These are phyloP conservation scores for Naumovozyma castellii DNA, from an alignment of 805 yeast species.

Conservation along the genomic window DNA sequence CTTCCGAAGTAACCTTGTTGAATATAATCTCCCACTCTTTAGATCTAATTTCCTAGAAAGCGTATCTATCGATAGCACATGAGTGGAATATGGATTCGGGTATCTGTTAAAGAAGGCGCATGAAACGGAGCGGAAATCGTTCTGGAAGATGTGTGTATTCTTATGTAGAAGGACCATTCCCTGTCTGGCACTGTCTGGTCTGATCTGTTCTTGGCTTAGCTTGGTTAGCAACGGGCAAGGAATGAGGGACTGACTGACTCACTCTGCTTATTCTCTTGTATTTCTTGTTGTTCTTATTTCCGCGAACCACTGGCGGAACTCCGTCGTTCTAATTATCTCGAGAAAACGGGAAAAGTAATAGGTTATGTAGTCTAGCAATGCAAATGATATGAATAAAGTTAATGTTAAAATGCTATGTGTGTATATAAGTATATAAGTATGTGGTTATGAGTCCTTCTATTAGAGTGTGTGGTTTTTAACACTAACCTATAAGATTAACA, in stretches of 20 bases:
- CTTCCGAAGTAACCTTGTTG: conserved; percentile 68
- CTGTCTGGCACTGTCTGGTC: neutral
- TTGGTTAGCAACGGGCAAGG: too few relatives aligned
- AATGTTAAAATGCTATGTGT: neutral
- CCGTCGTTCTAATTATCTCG: too few relatives aligned
- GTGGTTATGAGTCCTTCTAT: too few relatives aligned
- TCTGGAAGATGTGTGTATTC: conserved; percentile 45
- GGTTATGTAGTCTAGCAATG: too few relatives aligned
- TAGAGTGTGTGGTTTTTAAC: neutral
- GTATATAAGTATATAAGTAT: neutral
- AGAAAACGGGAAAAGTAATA: too few relatives aligned
- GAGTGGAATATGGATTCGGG: conserved; percentile 71
- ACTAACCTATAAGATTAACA: conserved; percentile 1
- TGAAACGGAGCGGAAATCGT: conserved; percentile 64
- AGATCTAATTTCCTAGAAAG: conserved; percentile 55
- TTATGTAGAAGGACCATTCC: conserved; percentile 57
- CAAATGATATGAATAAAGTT: too few relatives aligned
- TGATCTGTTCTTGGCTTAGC: too few relatives aligned
- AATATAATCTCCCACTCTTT: conserved; percentile 51
- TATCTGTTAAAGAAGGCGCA: conserved; percentile 68
- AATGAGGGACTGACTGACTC: too few relatives aligned
- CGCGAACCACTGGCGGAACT: too few relatives aligned
- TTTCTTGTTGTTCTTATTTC: too few relatives aligned
- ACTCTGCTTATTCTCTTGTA: too few relatives aligned
- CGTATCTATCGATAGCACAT: conserved; percentile 78